Evolutionary conservation across 177 flowering plant genomes (phyloP), one percentile per base, ranked within the genome.

Genomic region (Vitis hybrid): DNA sequence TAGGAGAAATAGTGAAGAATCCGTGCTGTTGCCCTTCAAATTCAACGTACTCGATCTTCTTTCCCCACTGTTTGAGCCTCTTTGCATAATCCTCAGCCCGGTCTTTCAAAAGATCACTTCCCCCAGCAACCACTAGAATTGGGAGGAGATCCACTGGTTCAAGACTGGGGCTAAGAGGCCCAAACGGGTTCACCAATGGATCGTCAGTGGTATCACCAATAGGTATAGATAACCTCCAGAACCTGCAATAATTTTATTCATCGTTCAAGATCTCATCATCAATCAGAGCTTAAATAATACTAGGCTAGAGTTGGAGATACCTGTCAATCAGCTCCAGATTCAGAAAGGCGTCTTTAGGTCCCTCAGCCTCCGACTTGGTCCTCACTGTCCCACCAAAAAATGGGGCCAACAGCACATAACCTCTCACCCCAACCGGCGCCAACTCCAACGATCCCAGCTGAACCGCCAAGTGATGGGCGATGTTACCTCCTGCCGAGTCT

Each of bases 401-500:
- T 1, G 97, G 95, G 1, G 86, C 90, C 83, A 90, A 71, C 12
- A 79, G 72, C 18, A 92, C 84, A 70, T 86, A 92, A 0, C 97
- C 97, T 21, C 85, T 78, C 6, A 88, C 80, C 18, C 76, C 76
- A 52, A 90, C 86, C 59, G 93, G 94, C 1, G 52, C 84, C 76
- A 89, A 56, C 64, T 84, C 83, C 0, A 78, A 54, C 54, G 90
- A 87, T 2, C 85, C 76, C 2, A 92, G 73, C 50, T 75, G 76
- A 52, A 86, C 90, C n/a, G 91, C 91, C 67, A 88, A 56, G 65
- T 89, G 61, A 62, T 92, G 93, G 32, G 93, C 95, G 18, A 89
- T 83, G 56, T 83, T 92, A 17, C 97, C 97, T 27, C 97, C 95
- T 3, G 95, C 87, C 13, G 97, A 92, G 75, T 90, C 93, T 58